Conservation (phyloP, 2,329 filamentous ascomycete species). For the Alternaria panax region DNA sequence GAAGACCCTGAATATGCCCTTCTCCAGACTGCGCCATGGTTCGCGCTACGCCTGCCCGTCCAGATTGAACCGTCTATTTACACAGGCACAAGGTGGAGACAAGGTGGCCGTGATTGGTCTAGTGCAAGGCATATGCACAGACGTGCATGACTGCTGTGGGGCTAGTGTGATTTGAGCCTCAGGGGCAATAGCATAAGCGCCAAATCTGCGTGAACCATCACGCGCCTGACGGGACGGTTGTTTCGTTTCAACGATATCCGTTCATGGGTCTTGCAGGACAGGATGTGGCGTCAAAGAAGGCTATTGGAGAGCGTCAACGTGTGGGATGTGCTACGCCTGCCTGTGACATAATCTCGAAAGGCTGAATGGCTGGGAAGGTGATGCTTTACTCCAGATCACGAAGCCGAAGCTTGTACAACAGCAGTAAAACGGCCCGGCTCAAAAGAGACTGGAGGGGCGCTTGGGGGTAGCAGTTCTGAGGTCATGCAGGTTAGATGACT, state of each 20-base stretch:
- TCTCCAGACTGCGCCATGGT: conserved; percentile 14
- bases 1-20: conserved; percentile 11
- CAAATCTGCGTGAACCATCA: conserved; percentile 28
- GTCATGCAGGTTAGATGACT: conserved; percentile 44
- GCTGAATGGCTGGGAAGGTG: not conserved
- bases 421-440: conserved; percentile 30
- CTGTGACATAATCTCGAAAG: conserved; percentile 12
- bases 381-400: not conserved
- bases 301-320: conserved; percentile 21
- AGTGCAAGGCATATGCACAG: conserved; percentile 15
- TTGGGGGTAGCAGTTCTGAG: conserved; percentile 30
- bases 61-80: conserved; percentile 21
- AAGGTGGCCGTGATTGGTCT: conserved; percentile 27
- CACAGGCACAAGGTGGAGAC: conserved; percentile 22
- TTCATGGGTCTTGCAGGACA: conserved; percentile 30
- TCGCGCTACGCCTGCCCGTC: conserved; percentile 18
- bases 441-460: conserved; percentile 36
- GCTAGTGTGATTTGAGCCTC: conserved; percentile 36
- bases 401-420: conserved; percentile 28
- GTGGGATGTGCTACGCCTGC: conserved; percentile 20
- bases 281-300: conserved; percentile 18
- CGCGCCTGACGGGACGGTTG: conserved; percentile 34
- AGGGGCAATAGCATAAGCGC: conserved; percentile 37
- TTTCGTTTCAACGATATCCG: conserved; percentile 31
- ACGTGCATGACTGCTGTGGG: conserved; percentile 28